Base-by-base conservation (phyloP, 768 basidiomycete species). In the Podaxis rugospora region DNA sequence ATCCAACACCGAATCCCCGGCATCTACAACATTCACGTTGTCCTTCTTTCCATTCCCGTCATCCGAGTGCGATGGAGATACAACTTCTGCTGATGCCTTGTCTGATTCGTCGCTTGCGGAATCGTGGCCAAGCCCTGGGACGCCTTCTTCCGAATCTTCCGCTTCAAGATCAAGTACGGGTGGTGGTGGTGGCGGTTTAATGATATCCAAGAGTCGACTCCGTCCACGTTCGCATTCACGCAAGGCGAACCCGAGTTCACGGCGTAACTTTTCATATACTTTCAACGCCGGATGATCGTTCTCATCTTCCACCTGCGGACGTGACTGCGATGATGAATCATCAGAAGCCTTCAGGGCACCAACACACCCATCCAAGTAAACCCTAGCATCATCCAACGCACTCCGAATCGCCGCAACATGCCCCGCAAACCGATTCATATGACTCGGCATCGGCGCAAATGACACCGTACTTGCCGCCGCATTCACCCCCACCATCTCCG, bases 181-280 rank as follows among this genome's bases (percentile, higher is more conserved):
- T 57, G 63, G 66, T 13, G 42, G 69, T 16, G 66, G 64, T 3
- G 75, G 73, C 0, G 85, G 85, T n/a, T 76, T 69, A 3, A 90
- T 71, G 57, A 88, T 73, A 53, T 84, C 81, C 1, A 87, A 65
- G 35, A 93, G 74, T 16, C 81, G 80, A 42, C 84, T 87, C 16
- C 88, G 77, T 0, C 92, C 92, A 6, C 92, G 82, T 71, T 93
- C 92, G 68, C 90, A 93, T 66, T 93, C 92, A 5, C 91, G 76
- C 32, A 93, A 73, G 0, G 90, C 92, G 23, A 88, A 71, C 6
- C 92, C 92, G 6, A 94, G 80, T 66, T 93, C 90, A 4, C 85
- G 80, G 10, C 92, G 81, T 14, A 93, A 76, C 0, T 86, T 77
- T 59, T 93, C 92, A 68, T 92, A 93, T 5, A 89, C 86, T 54